Base-by-base conservation (phyloP, 768 basidiomycete species). In the Chiua virens region DNA sequence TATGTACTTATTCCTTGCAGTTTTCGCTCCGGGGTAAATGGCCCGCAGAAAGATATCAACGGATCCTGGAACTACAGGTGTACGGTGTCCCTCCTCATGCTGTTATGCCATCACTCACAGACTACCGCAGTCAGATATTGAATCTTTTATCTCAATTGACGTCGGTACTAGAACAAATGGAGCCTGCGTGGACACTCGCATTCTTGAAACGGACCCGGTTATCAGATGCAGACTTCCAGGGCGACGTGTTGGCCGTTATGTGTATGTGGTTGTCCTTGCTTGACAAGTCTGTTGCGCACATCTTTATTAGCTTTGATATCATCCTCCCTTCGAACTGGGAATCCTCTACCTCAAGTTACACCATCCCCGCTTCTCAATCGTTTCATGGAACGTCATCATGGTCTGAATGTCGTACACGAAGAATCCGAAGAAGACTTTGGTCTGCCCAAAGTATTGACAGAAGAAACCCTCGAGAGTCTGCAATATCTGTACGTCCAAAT, bases 291-390 rank as follows among this genome's bases (percentile, higher is more conserved):
- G 18, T n/a, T 35, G 5, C 36, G 5, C 36, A 20, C 34, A 9
- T 4, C 11, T 18, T 42, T 27, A 23, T 18, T 28, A 90, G 89
- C 80, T 28, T 81, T 95, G 79, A 83, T 90, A 48, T 86, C 90
- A 0, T 85, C 83, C 0, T 79, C 89, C 8, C 71, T 95, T 17
- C 79, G 86, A 15, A 85, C 86, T 0, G 91, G 89, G 4, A 73
- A 72, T 8, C 83, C 92, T 0, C 73, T 95, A 3, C 92, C 92
- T 0, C 92, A 94, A 61, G 88, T 94, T 47, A 93, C 91, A 3
- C 91, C 92, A 0, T 87, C 85, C 58, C 91, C 83, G 3, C 71
- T 79, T 9, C 62, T 79, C 5, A 68, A 77, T 46, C 73, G 78
- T 1, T 80, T 78, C 50, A 66, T 76, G 65, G 63, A 71, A 27